Evolutionary conservation across 495 filamentous ascomycete species (phyloP), one percentile per base, ranked within the genome.

Genomic region (Physcia stellaris): DNA sequence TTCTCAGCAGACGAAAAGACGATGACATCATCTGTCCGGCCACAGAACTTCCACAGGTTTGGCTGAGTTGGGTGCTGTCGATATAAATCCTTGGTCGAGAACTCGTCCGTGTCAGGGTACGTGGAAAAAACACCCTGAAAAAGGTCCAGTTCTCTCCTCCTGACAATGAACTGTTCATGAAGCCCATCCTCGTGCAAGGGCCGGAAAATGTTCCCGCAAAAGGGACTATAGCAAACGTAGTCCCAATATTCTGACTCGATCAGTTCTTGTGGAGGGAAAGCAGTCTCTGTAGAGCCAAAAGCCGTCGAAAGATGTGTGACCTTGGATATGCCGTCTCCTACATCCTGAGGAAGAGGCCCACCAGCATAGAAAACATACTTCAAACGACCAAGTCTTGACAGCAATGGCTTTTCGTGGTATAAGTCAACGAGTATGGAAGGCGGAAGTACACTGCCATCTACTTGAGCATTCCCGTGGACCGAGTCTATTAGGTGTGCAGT

Each of bases 1-100:
- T 76, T 80, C 54, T 76, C 71, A 16, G 69, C 74, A 45, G 67
- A 75, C 1, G 64, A 68, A 40, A 78, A 65, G 9, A 77, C 71
- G 22, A 78, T 66, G 39, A 77, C 55, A 51, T 75, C 73, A 44
- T 80, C 75, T 11, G 52, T 54, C 6, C 74, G 58, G 4, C 71
- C 67, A 21, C 53, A 45, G 35, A 70, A 73, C 17, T 55, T 54
- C 67, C 64, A 77, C 34, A 63, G 46, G 26, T 65, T 45, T 0
- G 56, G 46, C 29, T 63, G 48, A 0, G 56, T 60, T 2, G 67
- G 67, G 37, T 76, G 70, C 6, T 47, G 58, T 32, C 47, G 47
- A 51, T 61, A 80, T 29, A 77, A 47, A 50, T 80, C 74, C 37
- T 68, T 68, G 15, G 67, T 75, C 19, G 54, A 50, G 43, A 57